These are phyloP conservation scores for Escovopsis sp. DNA, from an alignment of 2,329 filamentous ascomycete species.

Conservation along the genomic window DNA sequence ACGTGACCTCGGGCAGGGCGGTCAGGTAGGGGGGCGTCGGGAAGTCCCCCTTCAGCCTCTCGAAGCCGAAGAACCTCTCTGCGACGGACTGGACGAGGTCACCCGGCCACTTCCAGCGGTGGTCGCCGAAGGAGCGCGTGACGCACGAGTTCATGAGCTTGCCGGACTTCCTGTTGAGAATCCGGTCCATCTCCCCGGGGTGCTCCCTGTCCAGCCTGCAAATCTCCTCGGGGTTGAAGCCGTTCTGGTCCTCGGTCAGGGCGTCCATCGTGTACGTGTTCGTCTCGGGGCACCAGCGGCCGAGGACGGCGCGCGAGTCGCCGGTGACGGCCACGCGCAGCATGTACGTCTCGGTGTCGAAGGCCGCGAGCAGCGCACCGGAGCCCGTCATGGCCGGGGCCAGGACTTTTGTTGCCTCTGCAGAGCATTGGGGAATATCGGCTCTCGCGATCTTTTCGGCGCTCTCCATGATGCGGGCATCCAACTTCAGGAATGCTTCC, in stretches of 20 bases:
- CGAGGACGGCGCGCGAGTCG: slow-evolving; percentile 53
- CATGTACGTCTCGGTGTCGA: slow-evolving; percentile 36
- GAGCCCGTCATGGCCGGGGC: slow-evolving; percentile 34
- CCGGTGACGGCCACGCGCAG: slow-evolving; percentile 52
- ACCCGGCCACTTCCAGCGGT: slow-evolving; percentile 51
- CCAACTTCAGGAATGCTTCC: slow-evolving; percentile 12
- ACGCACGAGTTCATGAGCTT: slow-evolving; percentile 41
- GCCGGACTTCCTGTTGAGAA: slow-evolving; percentile 33
- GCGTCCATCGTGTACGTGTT: slow-evolving; percentile 34
- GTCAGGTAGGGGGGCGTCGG: slow-evolving; percentile 11
- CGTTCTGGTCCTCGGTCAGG: slow-evolving; percentile 52
- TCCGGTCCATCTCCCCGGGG: slow-evolving; percentile 44
- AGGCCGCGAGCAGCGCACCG: slow-evolving; percentile 49
- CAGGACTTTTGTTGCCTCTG: slow-evolving; percentile 17
- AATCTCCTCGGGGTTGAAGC: slow-evolving; percentile 44
- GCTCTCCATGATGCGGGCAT: slow-evolving; percentile 23
- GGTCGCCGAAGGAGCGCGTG: slow-evolving; percentile 54
- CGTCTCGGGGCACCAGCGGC: slow-evolving; percentile 26
- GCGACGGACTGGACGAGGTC: slow-evolving; percentile 11
- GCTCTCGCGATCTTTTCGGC: slow-evolving; percentile 17
- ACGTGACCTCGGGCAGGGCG: slow-evolving; percentile 5
- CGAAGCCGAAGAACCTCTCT: slow-evolving; percentile 23
- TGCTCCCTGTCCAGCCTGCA: slow-evolving; percentile 40
- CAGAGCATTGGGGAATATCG: slow-evolving; percentile 12
- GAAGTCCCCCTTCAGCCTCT: slow-evolving; percentile 18